These are phyloP conservation scores for Schizochytrium sp. DNA, from an alignment of 108 stramenopile species.

Conservation along the genomic window DNA sequence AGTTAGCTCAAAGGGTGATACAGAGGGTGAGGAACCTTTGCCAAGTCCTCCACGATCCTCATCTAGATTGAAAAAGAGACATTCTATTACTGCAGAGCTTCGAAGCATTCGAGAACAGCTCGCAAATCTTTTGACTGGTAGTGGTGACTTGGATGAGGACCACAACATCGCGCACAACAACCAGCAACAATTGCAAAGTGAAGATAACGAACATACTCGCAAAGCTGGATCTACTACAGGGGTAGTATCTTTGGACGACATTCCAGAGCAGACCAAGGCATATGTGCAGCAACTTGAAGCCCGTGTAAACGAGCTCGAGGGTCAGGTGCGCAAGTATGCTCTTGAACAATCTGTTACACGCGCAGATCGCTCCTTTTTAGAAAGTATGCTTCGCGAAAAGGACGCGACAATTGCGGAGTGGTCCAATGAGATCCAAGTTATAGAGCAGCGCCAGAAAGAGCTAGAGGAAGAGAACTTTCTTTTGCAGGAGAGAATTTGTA, in stretches of 20 bases:
- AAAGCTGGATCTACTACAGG: background rate
- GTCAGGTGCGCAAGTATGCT: constrained; percentile 46
- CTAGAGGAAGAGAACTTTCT: constrained; percentile 50
- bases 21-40: background rate
- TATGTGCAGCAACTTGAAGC: constrained; percentile 40
- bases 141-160: background rate
- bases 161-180: background rate
- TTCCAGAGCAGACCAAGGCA: background rate
- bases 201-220: background rate
- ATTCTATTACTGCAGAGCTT: constrained; percentile 26
- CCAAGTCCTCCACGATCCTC: background rate
- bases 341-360: constrained; percentile 46
- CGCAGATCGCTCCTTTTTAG: constrained; percentile 27
- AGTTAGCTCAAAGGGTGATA: background rate
- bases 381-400: constrained; percentile 29
- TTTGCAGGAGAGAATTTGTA: background rate
- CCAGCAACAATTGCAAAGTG: background rate
- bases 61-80: background rate
- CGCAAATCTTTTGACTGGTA: background rate
- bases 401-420: constrained; percentile 35
- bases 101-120: constrained; percentile 53
- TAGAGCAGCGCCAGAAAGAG: constrained; percentile 31
- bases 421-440: background rate
- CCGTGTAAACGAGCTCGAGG: constrained; percentile 9
- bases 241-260: background rate